These are phyloP conservation scores for Phoenix roebelenii DNA, from an alignment of 176 grass and related monocot genomes.

Conservation along the genomic window DNA sequence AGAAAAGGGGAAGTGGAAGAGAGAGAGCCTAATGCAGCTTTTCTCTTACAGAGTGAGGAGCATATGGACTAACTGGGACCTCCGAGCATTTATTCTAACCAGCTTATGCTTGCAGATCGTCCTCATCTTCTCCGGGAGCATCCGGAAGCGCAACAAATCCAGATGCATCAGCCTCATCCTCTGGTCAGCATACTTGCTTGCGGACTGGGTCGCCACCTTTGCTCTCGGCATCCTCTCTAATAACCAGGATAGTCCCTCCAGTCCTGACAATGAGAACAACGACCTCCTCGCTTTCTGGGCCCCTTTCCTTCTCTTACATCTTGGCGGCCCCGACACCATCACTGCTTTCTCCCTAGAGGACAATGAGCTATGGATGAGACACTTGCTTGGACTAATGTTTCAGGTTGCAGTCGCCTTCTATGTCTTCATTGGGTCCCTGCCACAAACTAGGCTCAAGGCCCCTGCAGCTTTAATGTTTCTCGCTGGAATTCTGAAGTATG, in stretches of 20 bases:
- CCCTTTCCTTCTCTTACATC: slow-evolving; percentile 65
- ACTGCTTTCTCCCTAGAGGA: slow-evolving; percentile 49
- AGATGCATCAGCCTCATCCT: slow-evolving; percentile 3
- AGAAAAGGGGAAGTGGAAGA: no score
- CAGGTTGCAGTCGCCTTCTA: slow-evolving; percentile 32
- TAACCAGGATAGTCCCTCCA: background rate
- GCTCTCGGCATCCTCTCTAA: slow-evolving; percentile 33
- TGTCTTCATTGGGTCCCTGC: slow-evolving; percentile 17
- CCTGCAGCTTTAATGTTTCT: slow-evolving; percentile 24
- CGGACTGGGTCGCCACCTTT: slow-evolving; percentile 21
- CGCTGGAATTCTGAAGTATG: slow-evolving; percentile 43
- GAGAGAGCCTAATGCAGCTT: no score
- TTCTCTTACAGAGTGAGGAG: no score
- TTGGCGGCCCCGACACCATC: slow-evolving; percentile 61
- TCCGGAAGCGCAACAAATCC: background rate
- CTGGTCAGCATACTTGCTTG: slow-evolving; percentile 32
- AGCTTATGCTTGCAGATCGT: slow-evolving; percentile 6
- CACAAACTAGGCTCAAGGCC: background rate
- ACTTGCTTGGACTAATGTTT: slow-evolving; percentile 43
- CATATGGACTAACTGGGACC: background rate
- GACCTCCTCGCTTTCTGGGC: slow-evolving; percentile 47
- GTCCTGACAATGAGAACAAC: no score
- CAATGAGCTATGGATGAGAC: slow-evolving; percentile 44
- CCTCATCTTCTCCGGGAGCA: background rate
- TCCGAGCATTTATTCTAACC: background rate